Percentiles rank a stretch among this genome's conserved stretches.
Evolutionary conservation across 2,329 filamentous ascomycete species (phyloP).

Genomic region (Colletotrichum sojae): DNA sequence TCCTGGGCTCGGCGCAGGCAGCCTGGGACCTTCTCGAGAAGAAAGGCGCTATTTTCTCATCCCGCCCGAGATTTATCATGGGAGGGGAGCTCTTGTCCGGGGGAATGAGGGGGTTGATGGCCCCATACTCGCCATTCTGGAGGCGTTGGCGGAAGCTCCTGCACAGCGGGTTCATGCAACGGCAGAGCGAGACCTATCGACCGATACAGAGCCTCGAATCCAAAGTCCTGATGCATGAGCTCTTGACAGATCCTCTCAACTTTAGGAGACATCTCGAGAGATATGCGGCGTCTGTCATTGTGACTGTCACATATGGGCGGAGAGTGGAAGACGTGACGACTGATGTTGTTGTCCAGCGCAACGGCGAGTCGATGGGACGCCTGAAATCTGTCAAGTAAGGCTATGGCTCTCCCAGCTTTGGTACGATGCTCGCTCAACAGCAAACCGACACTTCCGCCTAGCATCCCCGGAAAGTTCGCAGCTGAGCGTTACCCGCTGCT

Average conservation of each 20-base stretch:
- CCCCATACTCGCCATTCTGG: slow-evolving; percentile 59
- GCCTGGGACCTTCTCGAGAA: slow-evolving; percentile 61
- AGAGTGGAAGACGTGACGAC: slow-evolving; percentile 51
- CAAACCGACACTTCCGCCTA: background rate
- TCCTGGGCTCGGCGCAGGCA: slow-evolving; percentile 58
- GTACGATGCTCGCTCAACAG: too few relatives aligned
- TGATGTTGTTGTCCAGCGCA: slow-evolving; percentile 54
- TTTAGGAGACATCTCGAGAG: slow-evolving; percentile 53
- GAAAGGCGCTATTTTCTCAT: slow-evolving; percentile 59
- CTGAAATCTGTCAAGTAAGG: too few relatives aligned
- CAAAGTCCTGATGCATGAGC: slow-evolving; percentile 56
- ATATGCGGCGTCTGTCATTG: slow-evolving; percentile 58
- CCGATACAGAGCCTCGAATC: slow-evolving; percentile 59
- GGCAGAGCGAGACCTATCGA: slow-evolving; percentile 58
- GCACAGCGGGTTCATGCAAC: slow-evolving; percentile 60
- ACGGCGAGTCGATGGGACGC: slow-evolving; percentile 59
- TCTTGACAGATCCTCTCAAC: slow-evolving; percentile 47
- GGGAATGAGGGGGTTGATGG: slow-evolving; percentile 59
- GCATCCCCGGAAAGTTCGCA: slow-evolving; percentile 52
- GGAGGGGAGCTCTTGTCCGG: slow-evolving; percentile 58
- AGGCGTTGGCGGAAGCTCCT: slow-evolving; percentile 59
- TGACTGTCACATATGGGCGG: slow-evolving; percentile 58
- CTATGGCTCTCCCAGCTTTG: too few relatives aligned
- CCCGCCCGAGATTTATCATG: slow-evolving; percentile 61
- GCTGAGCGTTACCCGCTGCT: slow-evolving; percentile 58